A percentile compares a stretch with the other conserved stretches of the same genome.
These are phyloP conservation scores for Pelargonium cotyledonis DNA, from an alignment of 441 rosid genomes.

Conservation along the genomic window DNA sequence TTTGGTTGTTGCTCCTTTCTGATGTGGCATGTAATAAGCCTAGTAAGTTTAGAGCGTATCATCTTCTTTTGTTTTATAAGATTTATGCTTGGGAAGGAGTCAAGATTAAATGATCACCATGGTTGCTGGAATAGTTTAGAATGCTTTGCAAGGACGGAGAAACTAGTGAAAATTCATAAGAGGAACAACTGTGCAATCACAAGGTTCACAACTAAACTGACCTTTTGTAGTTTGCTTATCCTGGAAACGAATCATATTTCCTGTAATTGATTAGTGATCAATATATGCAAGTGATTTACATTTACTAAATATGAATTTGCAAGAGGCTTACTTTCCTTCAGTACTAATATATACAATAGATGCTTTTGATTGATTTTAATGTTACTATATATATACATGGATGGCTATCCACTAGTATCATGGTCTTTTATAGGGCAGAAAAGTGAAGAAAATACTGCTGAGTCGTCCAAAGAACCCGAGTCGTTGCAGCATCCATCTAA, in stretches of 20 bases:
- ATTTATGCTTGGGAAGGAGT: neutral
- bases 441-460: constrained; percentile 37
- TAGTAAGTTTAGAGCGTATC: too few relatives aligned
- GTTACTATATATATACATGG: constrained; percentile 17
- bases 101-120: neutral
- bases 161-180: neutral
- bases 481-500: constrained; percentile 28
- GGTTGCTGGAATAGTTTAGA: neutral
- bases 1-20: too few relatives aligned
- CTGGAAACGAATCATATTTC: too few relatives aligned
- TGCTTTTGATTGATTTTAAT: constrained; percentile 12
- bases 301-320: neutral
- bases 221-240: too few relatives aligned
- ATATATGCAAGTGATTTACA: too few relatives aligned
- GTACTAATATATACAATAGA: neutral
- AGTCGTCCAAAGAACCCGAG: constrained; percentile 29
- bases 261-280: too few relatives aligned
- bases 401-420: constrained; percentile 24
- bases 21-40: too few relatives aligned
- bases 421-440: constrained; percentile 69
- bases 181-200: neutral
- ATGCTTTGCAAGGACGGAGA: neutral
- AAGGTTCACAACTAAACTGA: neutral
- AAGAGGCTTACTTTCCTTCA: neutral
- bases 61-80: neutral